Percentiles rank a stretch among this genome's conserved stretches.
Evolutionary conservation across 495 filamentous ascomycete genomes (phyloP).

Genomic region (Xylaria nigripes): DNA sequence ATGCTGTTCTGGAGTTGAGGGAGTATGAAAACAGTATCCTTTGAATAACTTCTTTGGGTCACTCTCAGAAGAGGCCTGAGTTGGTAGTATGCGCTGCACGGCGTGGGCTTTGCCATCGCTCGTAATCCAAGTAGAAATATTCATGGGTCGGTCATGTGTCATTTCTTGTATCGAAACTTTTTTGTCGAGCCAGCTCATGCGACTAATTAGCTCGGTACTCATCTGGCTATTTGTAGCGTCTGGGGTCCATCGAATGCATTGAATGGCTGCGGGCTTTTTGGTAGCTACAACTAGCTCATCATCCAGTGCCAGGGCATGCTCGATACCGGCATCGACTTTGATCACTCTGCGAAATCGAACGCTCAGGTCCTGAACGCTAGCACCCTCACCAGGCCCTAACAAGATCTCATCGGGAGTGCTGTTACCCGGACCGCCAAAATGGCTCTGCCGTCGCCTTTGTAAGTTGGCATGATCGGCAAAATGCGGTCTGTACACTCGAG

Average conservation of each 20-base stretch:
- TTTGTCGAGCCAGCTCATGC: constrained; percentile 75
- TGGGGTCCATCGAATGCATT: constrained; percentile 91
- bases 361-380: constrained; percentile 74
- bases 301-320: constrained; percentile 77
- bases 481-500: constrained; percentile 74
- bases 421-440: constrained; percentile 51
- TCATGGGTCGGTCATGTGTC: constrained; percentile 97
- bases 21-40: constrained; percentile 83
- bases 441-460: constrained; percentile 63
- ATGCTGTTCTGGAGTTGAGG: constrained; percentile 47
- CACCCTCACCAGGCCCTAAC: constrained; percentile 63
- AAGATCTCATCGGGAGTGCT: constrained; percentile 46
- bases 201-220: constrained; percentile 79
- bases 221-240: constrained; percentile 77
- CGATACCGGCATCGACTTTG: constrained; percentile 93
- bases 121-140: constrained; percentile 87
- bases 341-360: constrained; percentile 96
- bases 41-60: constrained; percentile 65
- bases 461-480: constrained; percentile 60
- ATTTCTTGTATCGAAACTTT: constrained; percentile 72
- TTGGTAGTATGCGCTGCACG: constrained; percentile 56
- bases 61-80: constrained; percentile 22
- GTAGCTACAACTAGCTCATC: constrained; percentile 93
- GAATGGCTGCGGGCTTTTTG: constrained; percentile 82
- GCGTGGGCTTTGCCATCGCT: constrained; percentile 86